Evolutionary conservation across 2,329 filamentous ascomycete species (phyloP).

Genomic region (Orbilia blumenaviensis): DNA sequence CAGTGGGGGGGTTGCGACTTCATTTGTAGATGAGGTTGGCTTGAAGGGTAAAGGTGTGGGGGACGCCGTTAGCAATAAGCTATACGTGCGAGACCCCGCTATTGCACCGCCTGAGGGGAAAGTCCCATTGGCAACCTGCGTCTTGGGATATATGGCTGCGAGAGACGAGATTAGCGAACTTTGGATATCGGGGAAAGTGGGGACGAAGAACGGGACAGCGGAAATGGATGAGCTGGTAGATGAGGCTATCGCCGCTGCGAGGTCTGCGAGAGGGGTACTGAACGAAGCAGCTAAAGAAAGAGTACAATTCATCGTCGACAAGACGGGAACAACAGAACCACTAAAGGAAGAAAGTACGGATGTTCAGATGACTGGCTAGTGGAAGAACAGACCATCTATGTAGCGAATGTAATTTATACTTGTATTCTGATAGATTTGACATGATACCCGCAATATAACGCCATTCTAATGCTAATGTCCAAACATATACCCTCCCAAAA

Average conservation of each 20-base stretch:
- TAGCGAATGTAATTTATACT: slow-evolving; percentile 52
- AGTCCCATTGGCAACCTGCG: slow-evolving; percentile 74
- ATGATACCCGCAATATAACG: slow-evolving; percentile 54
- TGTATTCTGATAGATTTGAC: slow-evolving; percentile 34
- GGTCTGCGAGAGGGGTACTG: slow-evolving; percentile 55
- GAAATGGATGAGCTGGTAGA: slow-evolving; percentile 57
- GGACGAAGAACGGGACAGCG: slow-evolving; percentile 54
- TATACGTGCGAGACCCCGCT: slow-evolving; percentile 40
- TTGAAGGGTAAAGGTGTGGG: slow-evolving; percentile 57
- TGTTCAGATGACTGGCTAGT: slow-evolving; percentile 48
- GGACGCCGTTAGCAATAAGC: slow-evolving; percentile 36
- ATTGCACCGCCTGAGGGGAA: slow-evolving; percentile 28
- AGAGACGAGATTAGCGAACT: slow-evolving; percentile 93
- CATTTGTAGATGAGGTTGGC: slow-evolving; percentile 66
- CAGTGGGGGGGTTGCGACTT: slow-evolving; percentile 84
- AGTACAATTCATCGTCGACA: slow-evolving; percentile 53
- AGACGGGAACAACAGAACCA: slow-evolving; percentile 7
- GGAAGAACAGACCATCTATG: slow-evolving; percentile 2
- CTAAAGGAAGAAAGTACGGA: slow-evolving; percentile 14
- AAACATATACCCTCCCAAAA: neutral
- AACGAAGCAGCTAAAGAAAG: slow-evolving; percentile 58
- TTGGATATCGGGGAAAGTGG: slow-evolving; percentile 83
- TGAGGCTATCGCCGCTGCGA: slow-evolving; percentile 56
- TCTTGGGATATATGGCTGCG: slow-evolving; percentile 85
- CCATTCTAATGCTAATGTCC: slow-evolving; percentile 53